Percentiles rank a stretch among this genome's conserved stretches.
Conservation (phyloP, 192 early-diverging fungal genomes). For the Podila minutissima region DNA sequence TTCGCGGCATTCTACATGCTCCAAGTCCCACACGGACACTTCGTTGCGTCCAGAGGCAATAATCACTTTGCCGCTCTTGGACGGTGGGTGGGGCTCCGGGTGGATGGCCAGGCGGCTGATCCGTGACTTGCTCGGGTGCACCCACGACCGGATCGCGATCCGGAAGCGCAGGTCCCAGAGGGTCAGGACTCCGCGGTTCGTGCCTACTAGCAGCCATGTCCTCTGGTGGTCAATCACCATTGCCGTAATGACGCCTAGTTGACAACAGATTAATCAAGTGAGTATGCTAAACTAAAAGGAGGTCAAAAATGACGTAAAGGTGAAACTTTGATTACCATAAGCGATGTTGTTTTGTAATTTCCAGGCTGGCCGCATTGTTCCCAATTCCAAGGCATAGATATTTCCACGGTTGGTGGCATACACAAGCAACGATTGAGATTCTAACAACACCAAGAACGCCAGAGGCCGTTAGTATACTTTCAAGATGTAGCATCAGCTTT, state of each 20-base stretch:
- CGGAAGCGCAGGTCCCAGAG: constrained; percentile 85
- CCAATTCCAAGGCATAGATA: constrained; percentile 76
- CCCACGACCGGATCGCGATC: constrained; percentile 75
- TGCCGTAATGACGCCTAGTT: constrained; percentile 70
- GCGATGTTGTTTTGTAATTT: constrained; percentile 62
- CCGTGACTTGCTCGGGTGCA: constrained; percentile 72
- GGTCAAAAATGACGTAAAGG: neutral
- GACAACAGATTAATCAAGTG: neutral
- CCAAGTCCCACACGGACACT: constrained; percentile 86
- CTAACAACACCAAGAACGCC: constrained; percentile 7
- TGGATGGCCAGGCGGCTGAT: constrained; percentile 67
- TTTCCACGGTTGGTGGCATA: constrained; percentile 78
- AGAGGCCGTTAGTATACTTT: no score
- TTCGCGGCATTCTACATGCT: constrained; percentile 71
- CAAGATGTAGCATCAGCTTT: no score
- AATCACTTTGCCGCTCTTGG: constrained; percentile 61
- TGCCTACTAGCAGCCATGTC: constrained; percentile 78
- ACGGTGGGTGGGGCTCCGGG: constrained; percentile 46
- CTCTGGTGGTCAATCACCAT: constrained; percentile 70
- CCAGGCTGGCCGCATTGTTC: constrained; percentile 78
- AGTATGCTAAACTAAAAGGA: neutral
- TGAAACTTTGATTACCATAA: constrained; percentile 52
- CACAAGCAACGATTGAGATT: constrained; percentile 71
- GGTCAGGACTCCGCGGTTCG: constrained; percentile 77
- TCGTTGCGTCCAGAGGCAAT: constrained; percentile 79